phyloP scores from a whole-genome alignment of 495 filamentous ascomycete genomes.

The Massariosphaeria phaeospora region DNA sequence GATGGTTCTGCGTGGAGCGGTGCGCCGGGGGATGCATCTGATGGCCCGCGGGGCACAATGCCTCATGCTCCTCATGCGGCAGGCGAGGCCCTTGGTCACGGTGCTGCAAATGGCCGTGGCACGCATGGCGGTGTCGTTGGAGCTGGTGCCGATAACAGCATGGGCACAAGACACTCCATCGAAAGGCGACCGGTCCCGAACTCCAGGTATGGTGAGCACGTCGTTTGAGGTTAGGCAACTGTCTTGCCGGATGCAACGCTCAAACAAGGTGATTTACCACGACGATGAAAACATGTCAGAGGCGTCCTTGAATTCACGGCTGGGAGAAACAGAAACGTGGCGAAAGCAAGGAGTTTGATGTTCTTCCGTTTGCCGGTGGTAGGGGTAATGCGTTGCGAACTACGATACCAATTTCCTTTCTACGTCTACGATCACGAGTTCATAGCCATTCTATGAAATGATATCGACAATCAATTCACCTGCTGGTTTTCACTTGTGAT shows the following conservation, averaged over 20 bases:
- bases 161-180: conserved; percentile 4
- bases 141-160: background rate
- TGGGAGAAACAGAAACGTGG: too few species aligned
- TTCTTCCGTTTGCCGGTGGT: too few species aligned
- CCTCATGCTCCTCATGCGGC: conserved; percentile 9
- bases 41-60: conserved; percentile 25
- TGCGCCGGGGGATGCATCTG: conserved; percentile 23
- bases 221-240: conserved; percentile 12
- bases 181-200: conserved; percentile 17
- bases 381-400: too few species aligned
- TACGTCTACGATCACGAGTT: too few species aligned
- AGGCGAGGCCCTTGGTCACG: background rate
- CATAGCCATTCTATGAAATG: too few species aligned
- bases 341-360: too few species aligned
- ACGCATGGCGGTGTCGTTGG: conserved; percentile 25
- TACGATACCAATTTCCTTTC: too few species aligned
- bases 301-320: too few species aligned
- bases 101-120: conserved; percentile 19
- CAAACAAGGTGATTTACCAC: background rate
- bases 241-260: too few species aligned
- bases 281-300: too few species aligned
- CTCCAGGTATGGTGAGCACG: conserved; percentile 18
- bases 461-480: too few species aligned
- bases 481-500: too few species aligned
- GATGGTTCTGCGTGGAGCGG: conserved; percentile 29